Evolutionary conservation across 306 rosid genomes (phyloP), one percentile per base, ranked within the genome.

Genomic region (Vigna angularis): DNA sequence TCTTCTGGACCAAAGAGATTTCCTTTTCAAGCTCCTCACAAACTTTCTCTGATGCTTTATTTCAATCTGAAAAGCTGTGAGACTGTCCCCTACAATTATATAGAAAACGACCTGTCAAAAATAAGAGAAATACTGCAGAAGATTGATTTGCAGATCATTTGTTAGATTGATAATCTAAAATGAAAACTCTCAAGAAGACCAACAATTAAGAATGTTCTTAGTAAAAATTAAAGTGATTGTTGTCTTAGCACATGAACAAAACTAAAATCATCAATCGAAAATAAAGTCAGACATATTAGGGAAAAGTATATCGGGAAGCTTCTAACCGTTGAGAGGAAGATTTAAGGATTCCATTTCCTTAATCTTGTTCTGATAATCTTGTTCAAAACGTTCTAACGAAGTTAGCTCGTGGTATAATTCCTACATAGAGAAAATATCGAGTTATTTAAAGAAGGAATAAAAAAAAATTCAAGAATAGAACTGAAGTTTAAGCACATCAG

Each of bases 1-100:
- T 82, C 55, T 86, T 83, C 83, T 88, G 40, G 91, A 89, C 98
- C 99, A 96, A 34, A 96, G 96, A 81, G 97, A 91, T 80, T 90
- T 96, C 89, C 76, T 91, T 88, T 91, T 88, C 91, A 93, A 84
- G 88, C 85, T 86, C 86, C 79, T 89, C 74, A 91, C 98, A 20
- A 90, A 85, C 91, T 82, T 93, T 82, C 85, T 90, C 80, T 96
- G 96, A 71, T 89, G 86, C 83, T 85, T 91, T 50, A 93, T 79
- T 83, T 96, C 99, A 77, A 92, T 87, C 49, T 86, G 91, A 70
- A 93, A 90, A 45, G 83, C 78, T 66, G 83, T 73, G 75, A 96
- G 78, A 75, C 93, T 79, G 81, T 96, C 99, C 74, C 94, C 99
- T 93, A 79, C 88, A 87, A 86, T 80, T 78, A 65, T 36, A 86